A percentile compares a stretch with the other conserved stretches of the same genome.
These are phyloP conservation scores for Artemisia argyi DNA, from an alignment of 129 eudicot species.

Conservation along the genomic window DNA sequence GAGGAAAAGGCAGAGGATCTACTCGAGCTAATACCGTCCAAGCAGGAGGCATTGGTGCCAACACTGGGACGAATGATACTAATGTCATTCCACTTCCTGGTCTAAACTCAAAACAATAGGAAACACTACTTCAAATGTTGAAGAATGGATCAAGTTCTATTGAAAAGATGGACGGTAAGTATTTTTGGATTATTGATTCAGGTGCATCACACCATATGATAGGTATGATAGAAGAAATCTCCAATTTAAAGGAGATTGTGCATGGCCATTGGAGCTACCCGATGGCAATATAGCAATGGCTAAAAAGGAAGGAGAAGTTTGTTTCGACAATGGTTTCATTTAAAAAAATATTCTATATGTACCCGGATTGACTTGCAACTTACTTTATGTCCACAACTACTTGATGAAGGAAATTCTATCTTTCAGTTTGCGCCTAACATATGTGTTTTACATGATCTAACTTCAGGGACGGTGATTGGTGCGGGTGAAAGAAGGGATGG, in stretches of 20 bases:
- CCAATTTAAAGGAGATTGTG: background rate
- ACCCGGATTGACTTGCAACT: background rate
- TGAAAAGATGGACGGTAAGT: background rate
- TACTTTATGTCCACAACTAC: background rate
- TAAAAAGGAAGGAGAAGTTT: background rate
- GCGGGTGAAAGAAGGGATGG: conserved; percentile 5
- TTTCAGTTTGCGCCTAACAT: background rate
- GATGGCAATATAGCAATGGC: background rate
- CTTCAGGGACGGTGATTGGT: conserved; percentile 11
- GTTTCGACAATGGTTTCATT: background rate
- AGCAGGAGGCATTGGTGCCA: background rate
- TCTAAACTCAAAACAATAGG: background rate
- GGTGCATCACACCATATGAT: conserved; percentile 2
- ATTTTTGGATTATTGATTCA: background rate
- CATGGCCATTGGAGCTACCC: background rate
- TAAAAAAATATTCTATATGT: background rate
- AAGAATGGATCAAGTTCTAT: background rate
- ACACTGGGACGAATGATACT: background rate
- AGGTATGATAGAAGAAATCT: background rate
- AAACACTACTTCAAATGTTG: background rate
- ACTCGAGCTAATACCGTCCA: background rate
- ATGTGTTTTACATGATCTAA: conserved; percentile 9
- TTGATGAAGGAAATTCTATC: background rate
- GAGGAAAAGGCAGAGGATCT: conserved; percentile 1
- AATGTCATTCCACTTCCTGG: background rate